Base-by-base conservation (phyloP, 2,329 filamentous ascomycete genomes). In the Aschersonia sp. region DNA sequence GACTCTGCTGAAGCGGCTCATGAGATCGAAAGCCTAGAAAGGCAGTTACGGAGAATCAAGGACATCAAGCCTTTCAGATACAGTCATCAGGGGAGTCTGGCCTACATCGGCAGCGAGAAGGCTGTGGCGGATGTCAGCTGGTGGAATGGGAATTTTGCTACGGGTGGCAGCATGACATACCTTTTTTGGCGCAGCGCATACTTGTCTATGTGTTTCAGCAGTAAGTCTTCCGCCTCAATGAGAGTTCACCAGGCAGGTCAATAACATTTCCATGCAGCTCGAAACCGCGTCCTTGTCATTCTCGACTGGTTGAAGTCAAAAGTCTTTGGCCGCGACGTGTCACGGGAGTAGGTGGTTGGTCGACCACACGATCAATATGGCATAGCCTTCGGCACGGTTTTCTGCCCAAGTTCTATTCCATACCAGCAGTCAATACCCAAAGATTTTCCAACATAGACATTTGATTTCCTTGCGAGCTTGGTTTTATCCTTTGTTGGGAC, bases 171-270 rank as follows among this genome's bases (percentile, higher is more conserved):
- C 59, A 73, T 97, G 68, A 98, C 92, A 49, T 98, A 94, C 71
- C 78, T 96, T 56, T 98, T 98, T 80, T 98, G 92, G 92, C 79
- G 89, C 65, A 94, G 86, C 63, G 92, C 90, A 48, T 98, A 98
- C 68, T 73, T 98, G 66, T 96, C 87, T 76, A 98, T 98, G 92
- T 96, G 90, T 79, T 98, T 98, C 68, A 97, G 89, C 81, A 89
- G 87, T 92, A 78, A 81, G 87, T 85, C 56, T 47, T 29, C 22
- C 35, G 44, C 30, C 35, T 14, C 30, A 6, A 30, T 22, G 22
- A 22, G 22, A 22, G 22, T 4, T 4, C 22, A 22, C 22, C 22
- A 22, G 22, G 22, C 22, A 22, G 22, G 22, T 22, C 22, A 22
- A 22, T 22, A 22, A 22, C 22, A 22, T 22, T 22, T 22, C 22